These are phyloP conservation scores for Orychophragmus violaceus DNA, from an alignment of 345 rosid genomes.

Conservation along the genomic window DNA sequence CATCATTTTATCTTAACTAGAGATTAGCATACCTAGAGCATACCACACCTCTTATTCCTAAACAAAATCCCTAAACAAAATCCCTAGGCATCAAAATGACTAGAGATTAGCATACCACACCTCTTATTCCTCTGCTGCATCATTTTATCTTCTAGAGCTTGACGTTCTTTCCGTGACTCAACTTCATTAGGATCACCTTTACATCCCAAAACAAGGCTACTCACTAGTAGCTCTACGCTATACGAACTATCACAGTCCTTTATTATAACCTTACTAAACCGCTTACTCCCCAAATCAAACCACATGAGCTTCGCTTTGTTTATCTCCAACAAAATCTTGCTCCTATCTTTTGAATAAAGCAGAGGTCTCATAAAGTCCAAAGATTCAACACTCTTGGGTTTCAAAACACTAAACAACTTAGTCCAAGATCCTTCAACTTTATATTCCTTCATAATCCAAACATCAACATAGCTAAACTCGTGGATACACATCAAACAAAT, in stretches of 20 bases:
- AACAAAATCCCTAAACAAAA: too few relatives aligned
- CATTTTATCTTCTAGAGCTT: conserved; percentile 14
- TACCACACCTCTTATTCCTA: too few relatives aligned
- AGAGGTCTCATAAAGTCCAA: conserved; percentile 40
- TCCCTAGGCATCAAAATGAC: background rate
- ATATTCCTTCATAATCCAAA: too few relatives aligned
- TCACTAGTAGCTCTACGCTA: conserved; percentile 32
- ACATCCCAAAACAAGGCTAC: conserved; percentile 40
- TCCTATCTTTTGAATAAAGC: conserved; percentile 35
- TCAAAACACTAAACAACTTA: conserved; percentile 30
- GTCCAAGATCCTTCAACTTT: too few relatives aligned
- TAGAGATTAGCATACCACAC: conserved; percentile 23
- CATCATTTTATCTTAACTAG: too few relatives aligned
- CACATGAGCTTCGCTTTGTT: conserved; percentile 39
- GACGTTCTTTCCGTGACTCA: background rate
- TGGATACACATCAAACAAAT: conserved; percentile 38
- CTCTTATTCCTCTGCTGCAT: conserved; percentile 25
- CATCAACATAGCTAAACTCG: conserved; percentile 29
- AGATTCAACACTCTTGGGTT: conserved; percentile 11
- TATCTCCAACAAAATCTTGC: too few relatives aligned
- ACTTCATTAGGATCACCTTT: conserved; percentile 23
- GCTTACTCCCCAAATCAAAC: conserved; percentile 40
- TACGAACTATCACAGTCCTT: conserved; percentile 20
- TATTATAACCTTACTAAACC: conserved; percentile 20
- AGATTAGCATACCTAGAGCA: too few relatives aligned